These are phyloP conservation scores for Yamadazyma endophytica DNA, from an alignment of 805 yeast genomes.

Conservation along the genomic window DNA sequence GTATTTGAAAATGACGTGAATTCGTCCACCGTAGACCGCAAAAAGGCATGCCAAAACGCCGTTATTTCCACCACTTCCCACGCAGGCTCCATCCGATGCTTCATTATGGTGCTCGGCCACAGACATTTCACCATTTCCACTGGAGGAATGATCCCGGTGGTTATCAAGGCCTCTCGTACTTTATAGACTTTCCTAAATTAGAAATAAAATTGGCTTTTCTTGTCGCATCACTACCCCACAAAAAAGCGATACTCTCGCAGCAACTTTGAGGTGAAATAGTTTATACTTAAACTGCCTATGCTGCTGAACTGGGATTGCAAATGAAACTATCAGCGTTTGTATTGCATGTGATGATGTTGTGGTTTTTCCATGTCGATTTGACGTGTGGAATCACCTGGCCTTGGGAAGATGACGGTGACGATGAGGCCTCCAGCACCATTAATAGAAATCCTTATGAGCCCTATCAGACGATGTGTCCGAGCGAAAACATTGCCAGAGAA, in stretches of 20 bases:
- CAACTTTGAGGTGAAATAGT: no score
- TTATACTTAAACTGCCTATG: no score
- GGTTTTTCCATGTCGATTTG: no score
- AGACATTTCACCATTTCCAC: constrained; percentile 57
- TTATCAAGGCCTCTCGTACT: constrained; percentile 40
- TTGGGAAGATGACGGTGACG: constrained; percentile 7
- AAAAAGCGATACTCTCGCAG: no score
- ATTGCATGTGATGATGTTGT: no score
- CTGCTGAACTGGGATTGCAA: no score
- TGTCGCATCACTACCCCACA: no score
- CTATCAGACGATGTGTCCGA: constrained; percentile 25
- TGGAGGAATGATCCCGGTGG: constrained; percentile 62
- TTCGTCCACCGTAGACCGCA: constrained; percentile 9
- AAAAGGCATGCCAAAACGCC: constrained; percentile 13
- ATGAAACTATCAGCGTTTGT: no score
- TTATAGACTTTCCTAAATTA: no score
- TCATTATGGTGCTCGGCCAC: constrained; percentile 45
- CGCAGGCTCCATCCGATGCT: constrained; percentile 46
- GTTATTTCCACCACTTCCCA: constrained; percentile 47
- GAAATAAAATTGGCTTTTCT: no score
- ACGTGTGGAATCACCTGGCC: constrained; percentile 11
- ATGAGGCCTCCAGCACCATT: neutral
- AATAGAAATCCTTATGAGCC: constrained; percentile 27
- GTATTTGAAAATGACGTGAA: constrained; percentile 17
- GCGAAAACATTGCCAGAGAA: constrained; percentile 19